Evolutionary conservation across 345 rosid genomes (phyloP).

Genomic region (Acer yangbiense): DNA sequence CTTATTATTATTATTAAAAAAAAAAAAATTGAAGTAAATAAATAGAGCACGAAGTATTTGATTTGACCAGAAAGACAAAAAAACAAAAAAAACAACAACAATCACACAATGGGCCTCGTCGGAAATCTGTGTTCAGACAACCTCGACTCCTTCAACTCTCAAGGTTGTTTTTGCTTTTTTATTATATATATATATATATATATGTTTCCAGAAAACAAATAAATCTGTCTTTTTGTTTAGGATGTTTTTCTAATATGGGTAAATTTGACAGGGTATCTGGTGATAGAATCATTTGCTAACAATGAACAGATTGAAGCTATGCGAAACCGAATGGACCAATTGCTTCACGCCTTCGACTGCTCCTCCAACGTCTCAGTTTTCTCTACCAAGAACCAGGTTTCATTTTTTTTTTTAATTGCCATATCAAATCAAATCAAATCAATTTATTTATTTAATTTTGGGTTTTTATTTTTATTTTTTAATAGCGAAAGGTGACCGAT

Average conservation of each 20-base stretch:
- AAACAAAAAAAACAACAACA: neutral
- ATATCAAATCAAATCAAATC: neutral
- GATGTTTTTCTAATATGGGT: neutral
- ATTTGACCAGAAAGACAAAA: neutral
- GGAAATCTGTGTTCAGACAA: constrained; percentile 62
- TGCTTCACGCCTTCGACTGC: constrained; percentile 65
- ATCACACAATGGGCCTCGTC: constrained; percentile 47
- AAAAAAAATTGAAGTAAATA: neutral
- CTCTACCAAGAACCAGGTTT: constrained; percentile 90
- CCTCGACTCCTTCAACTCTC: constrained; percentile 59
- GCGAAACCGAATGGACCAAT: constrained; percentile 68
- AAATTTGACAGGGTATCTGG: constrained; percentile 60
- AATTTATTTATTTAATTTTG: neutral
- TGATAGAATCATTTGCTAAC: constrained; percentile 74
- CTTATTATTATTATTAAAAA: no score
- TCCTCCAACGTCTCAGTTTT: constrained; percentile 70
- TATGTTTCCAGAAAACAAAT: neutral
- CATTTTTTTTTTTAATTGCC: neutral
- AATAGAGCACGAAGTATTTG: neutral
- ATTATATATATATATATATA: neutral
- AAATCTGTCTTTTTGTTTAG: neutral
- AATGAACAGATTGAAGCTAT: constrained; percentile 55
- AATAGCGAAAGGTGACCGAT: constrained; percentile 57
- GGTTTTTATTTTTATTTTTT: constrained; percentile 9
- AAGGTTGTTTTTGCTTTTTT: constrained; percentile 37